phyloP scores from a whole-genome alignment of 2,329 filamentous ascomycete genomes.

The Akanthomyces uredinophilus region DNA sequence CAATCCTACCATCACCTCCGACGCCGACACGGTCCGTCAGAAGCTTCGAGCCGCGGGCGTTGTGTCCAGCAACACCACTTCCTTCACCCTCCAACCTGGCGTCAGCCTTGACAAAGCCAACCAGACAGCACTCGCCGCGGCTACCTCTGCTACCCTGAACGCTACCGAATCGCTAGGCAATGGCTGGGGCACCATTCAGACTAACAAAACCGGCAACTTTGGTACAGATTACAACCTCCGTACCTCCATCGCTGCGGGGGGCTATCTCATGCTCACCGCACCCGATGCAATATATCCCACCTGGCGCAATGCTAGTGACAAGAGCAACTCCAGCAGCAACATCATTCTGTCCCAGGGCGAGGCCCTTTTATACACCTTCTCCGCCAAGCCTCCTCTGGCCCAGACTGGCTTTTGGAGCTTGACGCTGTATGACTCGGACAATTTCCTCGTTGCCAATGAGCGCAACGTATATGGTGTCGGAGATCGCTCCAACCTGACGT shows the following conservation, averaged over 20 bases:
- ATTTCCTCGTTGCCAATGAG: conserved; percentile 23
- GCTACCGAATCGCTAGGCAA: conserved; percentile 1
- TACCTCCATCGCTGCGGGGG: conserved; percentile 1
- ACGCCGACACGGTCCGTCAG: conserved; percentile 7
- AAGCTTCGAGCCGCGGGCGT: conserved; percentile 13
- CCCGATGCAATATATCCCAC: conserved; percentile 16
- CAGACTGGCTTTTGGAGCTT: conserved; percentile 24
- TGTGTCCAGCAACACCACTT: conserved; percentile 1
- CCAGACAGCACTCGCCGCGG: conserved; percentile 10
- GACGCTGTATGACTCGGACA: conserved; percentile 21
- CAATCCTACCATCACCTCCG: conserved; percentile 4
- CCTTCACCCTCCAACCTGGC: neutral
- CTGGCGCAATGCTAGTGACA: neutral
- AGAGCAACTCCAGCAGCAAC: neutral
- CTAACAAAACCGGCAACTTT: conserved; percentile 2
- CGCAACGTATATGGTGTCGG: conserved; percentile 22
- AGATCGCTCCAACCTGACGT: conserved; percentile 23
- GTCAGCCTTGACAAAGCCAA: conserved; percentile 6
- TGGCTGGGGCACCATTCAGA: conserved; percentile 12
- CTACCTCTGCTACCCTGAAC: conserved; percentile 9
- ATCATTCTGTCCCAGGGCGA: neutral
- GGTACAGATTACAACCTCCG: conserved; percentile 8
- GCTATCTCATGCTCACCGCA: conserved; percentile 15
- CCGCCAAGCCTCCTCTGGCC: conserved; percentile 12
- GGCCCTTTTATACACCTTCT: conserved; percentile 16